phyloP scores from a whole-genome alignment of 805 yeast species.

The Starmerella scarabaei region DNA sequence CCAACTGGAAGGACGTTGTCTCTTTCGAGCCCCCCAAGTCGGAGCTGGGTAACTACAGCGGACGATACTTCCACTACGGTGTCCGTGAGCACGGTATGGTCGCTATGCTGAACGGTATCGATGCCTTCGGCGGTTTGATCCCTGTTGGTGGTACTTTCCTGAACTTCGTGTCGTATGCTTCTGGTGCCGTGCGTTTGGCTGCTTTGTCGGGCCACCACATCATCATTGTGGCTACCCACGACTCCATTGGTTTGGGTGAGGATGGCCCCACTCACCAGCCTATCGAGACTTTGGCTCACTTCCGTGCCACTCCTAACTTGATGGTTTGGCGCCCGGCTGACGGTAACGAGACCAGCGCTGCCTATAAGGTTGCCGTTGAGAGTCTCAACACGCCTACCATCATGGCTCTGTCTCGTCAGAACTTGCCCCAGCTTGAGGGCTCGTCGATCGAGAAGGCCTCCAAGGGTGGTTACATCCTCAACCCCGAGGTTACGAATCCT shows the following conservation, averaged over 20 bases:
- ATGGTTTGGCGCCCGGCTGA: conserved; percentile 43
- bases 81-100: conserved; percentile 99
- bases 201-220: conserved; percentile 36
- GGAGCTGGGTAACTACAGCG: conserved; percentile 71
- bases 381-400: conserved; percentile 51
- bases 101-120: conserved; percentile 93
- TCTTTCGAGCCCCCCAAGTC: conserved; percentile 86
- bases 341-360: conserved; percentile 40
- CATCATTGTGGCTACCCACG: conserved; percentile 45
- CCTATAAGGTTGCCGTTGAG: conserved; percentile 46
- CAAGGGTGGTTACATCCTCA: conserved; percentile 86
- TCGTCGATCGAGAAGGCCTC: conserved; percentile 81
- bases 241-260: conserved; percentile 46
- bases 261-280: conserved; percentile 51
- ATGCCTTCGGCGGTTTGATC: conserved; percentile 75
- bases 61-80: conserved; percentile 95
- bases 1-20: conserved; percentile 68
- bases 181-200: conserved; percentile 40
- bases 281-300: conserved; percentile 38
- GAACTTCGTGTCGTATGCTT: conserved; percentile 62
- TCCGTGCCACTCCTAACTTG: conserved; percentile 40
- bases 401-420: conserved; percentile 67
- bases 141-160: conserved; percentile 96
- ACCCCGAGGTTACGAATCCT: conserved; percentile 42
- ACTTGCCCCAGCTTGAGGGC: conserved; percentile 81